Conservation (phyloP, 2,329 filamentous ascomycete genomes). For the Botrytis fragariae region DNA sequence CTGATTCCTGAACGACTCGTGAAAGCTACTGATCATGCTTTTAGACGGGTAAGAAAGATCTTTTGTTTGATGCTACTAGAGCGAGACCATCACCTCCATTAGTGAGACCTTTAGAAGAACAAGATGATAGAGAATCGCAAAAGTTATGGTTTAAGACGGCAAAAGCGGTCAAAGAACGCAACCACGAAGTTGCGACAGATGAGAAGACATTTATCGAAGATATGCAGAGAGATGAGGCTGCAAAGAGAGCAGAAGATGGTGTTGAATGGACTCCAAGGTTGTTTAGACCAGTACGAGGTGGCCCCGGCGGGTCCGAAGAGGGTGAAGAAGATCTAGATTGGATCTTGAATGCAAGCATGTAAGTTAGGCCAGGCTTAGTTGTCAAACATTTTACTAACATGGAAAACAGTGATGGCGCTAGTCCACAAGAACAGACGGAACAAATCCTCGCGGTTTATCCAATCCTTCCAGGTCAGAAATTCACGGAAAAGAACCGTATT, state of each 20-base stretch:
- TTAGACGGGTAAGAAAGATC: conserved; percentile 82
- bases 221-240: conserved; percentile 83
- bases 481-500: conserved; percentile 53
- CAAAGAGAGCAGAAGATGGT: conserved; percentile 71
- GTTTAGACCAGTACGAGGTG: conserved; percentile 73
- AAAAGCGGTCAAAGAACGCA: conserved; percentile 75
- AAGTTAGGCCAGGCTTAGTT: conserved; percentile 37
- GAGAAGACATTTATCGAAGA: conserved; percentile 98
- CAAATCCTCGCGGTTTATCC: conserved; percentile 87
- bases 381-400: conserved; percentile 23
- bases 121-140: conserved; percentile 87
- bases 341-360: conserved; percentile 90
- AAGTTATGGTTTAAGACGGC: conserved; percentile 80
- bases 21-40: conserved; percentile 17
- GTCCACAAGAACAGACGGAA: conserved; percentile 68
- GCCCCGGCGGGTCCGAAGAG: conserved; percentile 68
- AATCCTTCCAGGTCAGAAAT: conserved; percentile 73
- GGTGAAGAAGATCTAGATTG: conserved; percentile 90
- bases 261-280: conserved; percentile 85
- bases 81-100: conserved; percentile 73
- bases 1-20: neutral
- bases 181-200: conserved; percentile 86
- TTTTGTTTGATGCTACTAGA: conserved; percentile 82
- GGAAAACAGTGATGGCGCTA: conserved; percentile 54
- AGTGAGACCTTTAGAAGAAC: conserved; percentile 77